Evolutionary conservation across 2,329 filamentous ascomycete species (phyloP).

Genomic region (Ophidiomyces ophidiicola): DNA sequence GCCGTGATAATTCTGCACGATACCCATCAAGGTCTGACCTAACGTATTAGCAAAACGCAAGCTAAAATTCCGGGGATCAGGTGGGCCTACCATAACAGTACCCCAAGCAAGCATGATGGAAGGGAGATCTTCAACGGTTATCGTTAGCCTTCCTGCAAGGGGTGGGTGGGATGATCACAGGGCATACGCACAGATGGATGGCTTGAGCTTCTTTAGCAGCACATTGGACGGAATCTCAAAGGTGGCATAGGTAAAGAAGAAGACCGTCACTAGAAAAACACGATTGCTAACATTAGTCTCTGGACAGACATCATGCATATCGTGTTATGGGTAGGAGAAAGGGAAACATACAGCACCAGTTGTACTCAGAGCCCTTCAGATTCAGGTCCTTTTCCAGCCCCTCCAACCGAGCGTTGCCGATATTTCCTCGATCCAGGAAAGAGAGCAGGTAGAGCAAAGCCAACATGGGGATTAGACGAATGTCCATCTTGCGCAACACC

Average conservation of each 20-base stretch:
- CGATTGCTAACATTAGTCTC: conserved; percentile 3
- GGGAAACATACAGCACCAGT: conserved; percentile 18
- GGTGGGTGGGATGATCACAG: not conserved
- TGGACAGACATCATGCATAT: not conserved
- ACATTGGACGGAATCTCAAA: conserved; percentile 21
- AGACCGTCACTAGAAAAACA: conserved; percentile 16
- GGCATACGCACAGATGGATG: conserved; percentile 19
- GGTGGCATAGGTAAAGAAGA: conserved; percentile 19
- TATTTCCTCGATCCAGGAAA: conserved; percentile 23
- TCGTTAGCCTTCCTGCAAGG: not conserved
- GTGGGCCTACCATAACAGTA: conserved; percentile 30
- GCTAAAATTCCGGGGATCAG: not conserved
- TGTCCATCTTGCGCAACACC: conserved; percentile 32
- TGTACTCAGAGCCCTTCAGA: conserved; percentile 20
- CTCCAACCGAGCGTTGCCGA: conserved; percentile 22
- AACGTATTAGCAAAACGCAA: conserved; percentile 1
- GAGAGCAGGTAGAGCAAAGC: conserved; percentile 29
- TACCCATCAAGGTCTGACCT: conserved; percentile 36
- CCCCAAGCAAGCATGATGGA: conserved; percentile 35
- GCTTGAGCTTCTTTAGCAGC: conserved; percentile 22
- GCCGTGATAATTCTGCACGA: conserved; percentile 36
- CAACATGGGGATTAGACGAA: conserved; percentile 30
- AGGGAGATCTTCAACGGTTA: conserved; percentile 17
- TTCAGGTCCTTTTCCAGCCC: conserved; percentile 18
- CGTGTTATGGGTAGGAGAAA: not conserved